Conservation (phyloP, 306 rosid genomes). For the Pterocarpus santalinus region DNA sequence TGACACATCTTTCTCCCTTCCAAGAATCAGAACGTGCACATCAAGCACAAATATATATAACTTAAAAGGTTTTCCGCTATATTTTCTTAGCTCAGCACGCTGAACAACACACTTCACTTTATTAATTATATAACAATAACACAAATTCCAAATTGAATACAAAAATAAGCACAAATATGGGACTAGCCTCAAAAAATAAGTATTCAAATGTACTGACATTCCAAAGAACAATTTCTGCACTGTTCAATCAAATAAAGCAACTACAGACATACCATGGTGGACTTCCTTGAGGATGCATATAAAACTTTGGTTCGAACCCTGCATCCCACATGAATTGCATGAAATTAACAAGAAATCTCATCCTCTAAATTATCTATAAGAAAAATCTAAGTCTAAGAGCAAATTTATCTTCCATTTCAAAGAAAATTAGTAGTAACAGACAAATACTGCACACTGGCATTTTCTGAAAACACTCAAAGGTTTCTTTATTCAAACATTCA, state of each 20-base stretch:
- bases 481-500: not conserved
- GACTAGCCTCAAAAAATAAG: not conserved
- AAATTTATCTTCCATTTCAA: not conserved
- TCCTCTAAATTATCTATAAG: not conserved
- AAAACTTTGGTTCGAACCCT: slow-evolving; percentile 65
- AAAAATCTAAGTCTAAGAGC: slow-evolving; percentile 26
- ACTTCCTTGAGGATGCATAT: slow-evolving; percentile 57
- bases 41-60: not conserved
- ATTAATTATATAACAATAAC: slow-evolving; percentile 8
- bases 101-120: not conserved
- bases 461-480: not conserved
- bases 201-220: slow-evolving; percentile 36
- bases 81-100: slow-evolving; percentile 1
- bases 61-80: not conserved
- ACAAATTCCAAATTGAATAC: slow-evolving; percentile 18
- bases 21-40: not conserved
- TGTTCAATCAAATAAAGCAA: slow-evolving; percentile 30
- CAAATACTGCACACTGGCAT: not conserved
- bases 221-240: slow-evolving; percentile 11
- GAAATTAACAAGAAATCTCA: slow-evolving; percentile 40
- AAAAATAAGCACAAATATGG: slow-evolving; percentile 12
- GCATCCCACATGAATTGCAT: slow-evolving; percentile 47
- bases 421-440: not conserved
- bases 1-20: not conserved
- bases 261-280: slow-evolving; percentile 58